A percentile compares a stretch with the other conserved stretches of the same genome.
Conservation (phyloP, 352 stramenopile genomes). For the Pythium phragmitis region DNA sequence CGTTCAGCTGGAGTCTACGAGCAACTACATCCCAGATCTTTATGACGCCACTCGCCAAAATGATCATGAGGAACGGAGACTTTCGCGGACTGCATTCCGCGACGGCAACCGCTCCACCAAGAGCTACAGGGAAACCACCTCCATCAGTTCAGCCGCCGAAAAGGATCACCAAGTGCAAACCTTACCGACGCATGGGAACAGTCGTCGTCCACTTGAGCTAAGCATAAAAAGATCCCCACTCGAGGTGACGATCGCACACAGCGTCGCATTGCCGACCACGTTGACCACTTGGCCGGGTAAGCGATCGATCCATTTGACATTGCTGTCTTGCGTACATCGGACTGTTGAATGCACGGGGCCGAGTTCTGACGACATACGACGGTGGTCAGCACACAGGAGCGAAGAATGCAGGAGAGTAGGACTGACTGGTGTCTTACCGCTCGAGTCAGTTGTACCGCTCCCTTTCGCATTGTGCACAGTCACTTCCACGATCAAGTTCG, state of each 20-base stretch:
- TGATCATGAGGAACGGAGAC: constrained; percentile 72
- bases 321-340: constrained; percentile 50
- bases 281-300: constrained; percentile 59
- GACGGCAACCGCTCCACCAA: constrained; percentile 60
- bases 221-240: constrained; percentile 73
- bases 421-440: constrained; percentile 27
- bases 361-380: constrained; percentile 32
- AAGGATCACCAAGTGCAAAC: constrained; percentile 8
- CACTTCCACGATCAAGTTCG: constrained; percentile 41
- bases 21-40: constrained; percentile 74
- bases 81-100: constrained; percentile 67
- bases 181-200: constrained; percentile 81
- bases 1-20: constrained; percentile 49
- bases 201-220: constrained; percentile 52
- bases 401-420: not conserved
- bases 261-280: constrained; percentile 59
- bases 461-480: constrained; percentile 67
- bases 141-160: not conserved
- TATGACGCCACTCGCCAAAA: constrained; percentile 53
- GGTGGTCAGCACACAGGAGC: not conserved
- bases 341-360: constrained; percentile 72
- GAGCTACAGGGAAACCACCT: constrained; percentile 32
- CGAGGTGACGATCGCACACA: constrained; percentile 59
- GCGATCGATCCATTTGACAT: constrained; percentile 80
- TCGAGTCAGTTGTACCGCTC: constrained; percentile 37